A percentile compares a stretch with the other conserved stretches of the same genome.
phyloP scores from a whole-genome alignment of 805 yeast species.

The Teunomyces atbi region DNA sequence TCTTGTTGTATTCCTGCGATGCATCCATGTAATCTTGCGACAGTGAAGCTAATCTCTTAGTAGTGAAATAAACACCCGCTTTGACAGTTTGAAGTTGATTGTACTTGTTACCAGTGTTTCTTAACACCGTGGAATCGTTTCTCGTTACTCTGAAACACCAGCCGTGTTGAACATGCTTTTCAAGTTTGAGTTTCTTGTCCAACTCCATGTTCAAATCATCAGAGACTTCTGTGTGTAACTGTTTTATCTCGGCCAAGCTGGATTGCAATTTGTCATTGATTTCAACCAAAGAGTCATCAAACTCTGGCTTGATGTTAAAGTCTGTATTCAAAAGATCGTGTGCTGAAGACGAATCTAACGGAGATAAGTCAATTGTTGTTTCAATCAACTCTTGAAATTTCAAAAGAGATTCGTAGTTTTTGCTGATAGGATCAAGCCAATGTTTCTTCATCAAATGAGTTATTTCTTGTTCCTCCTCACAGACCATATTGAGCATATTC shows the following conservation, averaged over 20 bases:
- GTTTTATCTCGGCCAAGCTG: slow-evolving; percentile 53
- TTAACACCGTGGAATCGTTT: slow-evolving; percentile 76
- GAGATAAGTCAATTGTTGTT: slow-evolving; percentile 84
- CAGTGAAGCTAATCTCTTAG: slow-evolving; percentile 57
- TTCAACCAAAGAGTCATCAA: slow-evolving; percentile 70
- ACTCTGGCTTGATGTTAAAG: slow-evolving; percentile 83
- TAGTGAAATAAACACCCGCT: slow-evolving; percentile 93
- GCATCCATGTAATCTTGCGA: slow-evolving; percentile 58
- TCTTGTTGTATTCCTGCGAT: slow-evolving; percentile 64
- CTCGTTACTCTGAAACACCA: slow-evolving; percentile 95
- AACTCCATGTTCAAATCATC: slow-evolving; percentile 78
- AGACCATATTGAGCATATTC: slow-evolving; percentile 46
- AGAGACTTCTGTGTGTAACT: slow-evolving; percentile 62
- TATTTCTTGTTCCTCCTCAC: slow-evolving; percentile 32
- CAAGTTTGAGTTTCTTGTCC: slow-evolving; percentile 86
- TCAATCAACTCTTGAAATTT: slow-evolving; percentile 86
- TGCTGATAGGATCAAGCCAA: slow-evolving; percentile 61
- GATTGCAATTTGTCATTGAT: slow-evolving; percentile 58
- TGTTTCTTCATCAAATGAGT: slow-evolving; percentile 40
- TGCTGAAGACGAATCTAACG: slow-evolving; percentile 56
- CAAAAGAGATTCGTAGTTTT: slow-evolving; percentile 48
- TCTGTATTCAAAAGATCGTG: slow-evolving; percentile 52
- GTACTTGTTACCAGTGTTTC: slow-evolving; percentile 57
- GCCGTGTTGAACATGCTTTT: slow-evolving; percentile 83
- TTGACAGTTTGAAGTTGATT: slow-evolving; percentile 86